phyloP scores from a whole-genome alignment of 2,329 filamentous ascomycete genomes.

The Scedosporium aurantiacum region DNA sequence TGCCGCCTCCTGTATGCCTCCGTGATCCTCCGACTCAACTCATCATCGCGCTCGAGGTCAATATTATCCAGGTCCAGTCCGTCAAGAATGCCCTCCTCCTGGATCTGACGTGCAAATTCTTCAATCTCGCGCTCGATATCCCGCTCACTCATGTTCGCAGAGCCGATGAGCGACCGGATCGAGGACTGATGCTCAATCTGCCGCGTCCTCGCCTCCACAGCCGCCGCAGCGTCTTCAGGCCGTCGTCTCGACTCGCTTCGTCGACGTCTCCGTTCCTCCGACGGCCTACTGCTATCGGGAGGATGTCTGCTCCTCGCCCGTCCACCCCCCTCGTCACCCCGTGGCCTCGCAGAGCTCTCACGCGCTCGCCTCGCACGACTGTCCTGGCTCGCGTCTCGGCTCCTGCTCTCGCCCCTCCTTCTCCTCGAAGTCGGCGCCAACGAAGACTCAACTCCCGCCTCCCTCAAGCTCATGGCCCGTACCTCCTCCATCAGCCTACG shows the following conservation, averaged over 20 bases:
- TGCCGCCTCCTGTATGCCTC: slow-evolving; percentile 76
- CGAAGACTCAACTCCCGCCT: slow-evolving; percentile 42
- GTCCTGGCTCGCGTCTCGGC: slow-evolving; percentile 4
- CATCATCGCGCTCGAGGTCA: slow-evolving; percentile 73
- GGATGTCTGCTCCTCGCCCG: slow-evolving; percentile 8
- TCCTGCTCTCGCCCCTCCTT: slow-evolving; percentile 7
- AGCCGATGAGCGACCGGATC: slow-evolving; percentile 71
- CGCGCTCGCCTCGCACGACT: slow-evolving; percentile 11
- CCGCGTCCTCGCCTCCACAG: slow-evolving; percentile 23
- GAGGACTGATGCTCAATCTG: slow-evolving; percentile 85
- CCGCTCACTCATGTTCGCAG: slow-evolving; percentile 62
- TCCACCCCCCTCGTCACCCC: neutral
- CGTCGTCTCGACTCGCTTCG: slow-evolving; percentile 24
- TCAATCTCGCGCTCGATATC: slow-evolving; percentile 83
- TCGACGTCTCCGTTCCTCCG: slow-evolving; percentile 12
- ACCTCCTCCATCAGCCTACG: slow-evolving; percentile 60
- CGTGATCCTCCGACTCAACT: slow-evolving; percentile 81
- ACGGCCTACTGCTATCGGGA: neutral
- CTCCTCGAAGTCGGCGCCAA: slow-evolving; percentile 13
- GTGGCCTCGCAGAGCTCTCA: neutral
- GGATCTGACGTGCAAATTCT: slow-evolving; percentile 79
- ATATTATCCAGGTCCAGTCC: slow-evolving; percentile 83
- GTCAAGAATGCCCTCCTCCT: slow-evolving; percentile 77
- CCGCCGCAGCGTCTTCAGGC: slow-evolving; percentile 20
- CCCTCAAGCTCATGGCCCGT: slow-evolving; percentile 60